phyloP scores from a whole-genome alignment of 1,284 basidiomycete genomes.

The Microbotryum saponariae region DNA sequence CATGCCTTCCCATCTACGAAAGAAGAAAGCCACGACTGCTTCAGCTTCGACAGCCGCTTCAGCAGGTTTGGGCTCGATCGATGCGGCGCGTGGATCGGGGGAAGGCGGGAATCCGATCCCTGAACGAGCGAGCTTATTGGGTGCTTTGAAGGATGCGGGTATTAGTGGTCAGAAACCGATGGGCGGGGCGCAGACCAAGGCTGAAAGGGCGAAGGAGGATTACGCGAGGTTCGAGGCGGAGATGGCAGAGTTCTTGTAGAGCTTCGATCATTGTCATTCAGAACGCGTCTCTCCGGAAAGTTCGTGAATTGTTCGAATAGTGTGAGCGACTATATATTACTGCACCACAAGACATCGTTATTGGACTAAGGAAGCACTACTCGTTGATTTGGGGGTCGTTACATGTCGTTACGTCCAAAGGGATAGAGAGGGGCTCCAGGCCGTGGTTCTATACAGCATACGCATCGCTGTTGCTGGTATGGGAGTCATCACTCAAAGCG shows the following conservation, averaged over 20 bases:
- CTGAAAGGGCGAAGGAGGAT: conserved; percentile 8
- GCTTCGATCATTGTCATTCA: neutral
- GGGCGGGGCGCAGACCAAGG: neutral
- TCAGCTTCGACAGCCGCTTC: conserved; percentile 2
- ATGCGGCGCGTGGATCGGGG: conserved; percentile 12
- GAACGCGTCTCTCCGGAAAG: too few relatives aligned
- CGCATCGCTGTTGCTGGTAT: too few relatives aligned
- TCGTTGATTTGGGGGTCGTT: too few relatives aligned
- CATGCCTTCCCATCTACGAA: conserved; percentile 50
- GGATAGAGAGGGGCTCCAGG: too few relatives aligned
- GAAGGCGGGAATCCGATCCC: neutral
- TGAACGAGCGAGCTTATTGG: conserved; percentile 14
- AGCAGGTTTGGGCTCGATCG: conserved; percentile 9
- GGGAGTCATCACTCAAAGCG: too few relatives aligned
- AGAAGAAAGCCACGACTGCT: conserved; percentile 14
- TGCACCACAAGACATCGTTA: too few relatives aligned
- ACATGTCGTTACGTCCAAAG: too few relatives aligned
- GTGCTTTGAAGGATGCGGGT: conserved; percentile 20
- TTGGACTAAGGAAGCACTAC: too few relatives aligned
- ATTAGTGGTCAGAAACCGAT: conserved; percentile 7
- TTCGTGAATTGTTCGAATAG: too few relatives aligned
- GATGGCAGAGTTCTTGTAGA: conserved; percentile 23
- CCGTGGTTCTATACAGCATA: too few relatives aligned
- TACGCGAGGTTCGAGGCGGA: conserved; percentile 25
- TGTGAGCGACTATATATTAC: too few relatives aligned